phyloP scores from a whole-genome alignment of 495 filamentous ascomycete genomes.

The Podospora bellae-mahoneyi region DNA sequence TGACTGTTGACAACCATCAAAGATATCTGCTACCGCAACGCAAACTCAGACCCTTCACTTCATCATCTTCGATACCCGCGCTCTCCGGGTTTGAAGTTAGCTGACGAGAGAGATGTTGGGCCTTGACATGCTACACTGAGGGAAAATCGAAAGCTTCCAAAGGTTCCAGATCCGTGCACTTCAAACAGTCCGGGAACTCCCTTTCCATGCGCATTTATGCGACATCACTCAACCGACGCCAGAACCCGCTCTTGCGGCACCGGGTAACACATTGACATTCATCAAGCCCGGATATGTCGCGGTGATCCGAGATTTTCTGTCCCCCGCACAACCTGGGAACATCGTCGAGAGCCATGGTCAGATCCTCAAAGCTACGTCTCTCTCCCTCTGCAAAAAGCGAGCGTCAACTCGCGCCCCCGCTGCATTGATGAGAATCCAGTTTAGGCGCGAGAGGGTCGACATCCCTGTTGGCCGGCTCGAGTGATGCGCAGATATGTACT shows the following conservation, averaged over 20 bases:
- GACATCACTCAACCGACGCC: conserved; percentile 8
- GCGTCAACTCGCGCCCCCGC: neutral
- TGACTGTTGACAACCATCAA: neutral
- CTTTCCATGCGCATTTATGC: conserved; percentile 34
- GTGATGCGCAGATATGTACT: neutral
- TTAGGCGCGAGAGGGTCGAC: conserved; percentile 16
- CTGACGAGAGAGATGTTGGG: neutral
- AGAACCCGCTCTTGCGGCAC: conserved; percentile 8
- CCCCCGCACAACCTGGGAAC: conserved; percentile 5
- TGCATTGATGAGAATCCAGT: conserved; percentile 21
- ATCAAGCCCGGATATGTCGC: conserved; percentile 5
- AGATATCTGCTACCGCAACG: neutral
- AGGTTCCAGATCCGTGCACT: conserved; percentile 34
- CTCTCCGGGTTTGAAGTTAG: neutral
- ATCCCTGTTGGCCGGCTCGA: conserved; percentile 13
- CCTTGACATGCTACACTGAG: neutral
- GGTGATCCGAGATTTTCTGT: conserved; percentile 1
- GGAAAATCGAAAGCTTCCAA: conserved; percentile 29
- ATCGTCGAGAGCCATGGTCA: neutral
- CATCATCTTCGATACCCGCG: neutral
- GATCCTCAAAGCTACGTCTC: neutral
- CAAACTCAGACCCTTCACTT: too few species aligned
- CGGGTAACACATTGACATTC: conserved; percentile 16
- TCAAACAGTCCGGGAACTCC: conserved; percentile 24
- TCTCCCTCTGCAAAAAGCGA: conserved; percentile 3